Conservation (phyloP, 1,139 yeast species). For the Suhomyces bribrorum region DNA sequence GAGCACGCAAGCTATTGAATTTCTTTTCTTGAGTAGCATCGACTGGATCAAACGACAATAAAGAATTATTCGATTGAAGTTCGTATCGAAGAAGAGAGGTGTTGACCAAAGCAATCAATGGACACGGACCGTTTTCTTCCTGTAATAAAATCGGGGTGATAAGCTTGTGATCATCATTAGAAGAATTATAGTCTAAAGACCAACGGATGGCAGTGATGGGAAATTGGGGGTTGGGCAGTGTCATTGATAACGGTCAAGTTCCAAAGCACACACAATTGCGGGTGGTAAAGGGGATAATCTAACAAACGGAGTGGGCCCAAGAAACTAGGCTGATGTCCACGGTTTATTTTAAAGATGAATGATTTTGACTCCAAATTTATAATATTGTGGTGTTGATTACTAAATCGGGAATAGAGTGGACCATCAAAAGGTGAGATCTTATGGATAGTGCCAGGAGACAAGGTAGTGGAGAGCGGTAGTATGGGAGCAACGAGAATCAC, state of each 20-base stretch:
- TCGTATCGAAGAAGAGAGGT: slow-evolving; percentile 57
- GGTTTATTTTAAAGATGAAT: no score
- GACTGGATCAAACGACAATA: slow-evolving; percentile 12
- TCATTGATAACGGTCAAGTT: not conserved
- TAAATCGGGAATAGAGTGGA: not conserved
- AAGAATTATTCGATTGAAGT: slow-evolving; percentile 17
- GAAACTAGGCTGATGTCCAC: no score
- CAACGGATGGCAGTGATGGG: slow-evolving; percentile 22
- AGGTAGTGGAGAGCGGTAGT: not conserved
- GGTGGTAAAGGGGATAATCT: not conserved
- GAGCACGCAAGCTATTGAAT: slow-evolving; percentile 16
- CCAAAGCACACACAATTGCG: no score
- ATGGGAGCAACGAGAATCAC: no score
- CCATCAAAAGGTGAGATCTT: no score
- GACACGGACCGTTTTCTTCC: slow-evolving; percentile 86
- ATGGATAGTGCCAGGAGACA: no score
- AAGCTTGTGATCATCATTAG: slow-evolving; percentile 29
- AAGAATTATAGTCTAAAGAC: slow-evolving; percentile 21
- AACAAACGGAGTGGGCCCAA: not conserved
- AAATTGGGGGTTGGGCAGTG: slow-evolving; percentile 11
- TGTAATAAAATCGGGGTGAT: slow-evolving; percentile 70
- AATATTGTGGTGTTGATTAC: not conserved
- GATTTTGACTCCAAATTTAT: not conserved
- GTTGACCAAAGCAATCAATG: slow-evolving; percentile 78
- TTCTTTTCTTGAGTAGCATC: slow-evolving; percentile 14